Evolutionary conservation across 306 rosid species (phyloP).

Genomic region (Rubus idaeus): DNA sequence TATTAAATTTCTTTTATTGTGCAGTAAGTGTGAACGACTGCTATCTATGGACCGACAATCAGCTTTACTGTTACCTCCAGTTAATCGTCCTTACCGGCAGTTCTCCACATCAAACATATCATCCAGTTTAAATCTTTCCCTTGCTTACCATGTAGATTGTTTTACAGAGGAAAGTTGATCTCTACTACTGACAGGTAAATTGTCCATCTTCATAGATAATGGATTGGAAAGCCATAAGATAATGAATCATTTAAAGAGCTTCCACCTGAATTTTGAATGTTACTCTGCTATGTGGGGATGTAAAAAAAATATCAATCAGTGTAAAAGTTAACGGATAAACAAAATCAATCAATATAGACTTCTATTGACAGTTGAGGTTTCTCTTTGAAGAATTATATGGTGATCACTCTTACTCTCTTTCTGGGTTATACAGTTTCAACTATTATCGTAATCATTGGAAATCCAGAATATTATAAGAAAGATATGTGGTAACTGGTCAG

Average conservation of each 20-base stretch:
- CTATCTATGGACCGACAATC: conserved; percentile 67
- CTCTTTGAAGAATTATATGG: neutral
- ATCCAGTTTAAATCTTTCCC: conserved; percentile 38
- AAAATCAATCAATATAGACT: neutral
- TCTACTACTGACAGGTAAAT: conserved; percentile 3
- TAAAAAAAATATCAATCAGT: too few relatives aligned
- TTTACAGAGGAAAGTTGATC: conserved; percentile 51
- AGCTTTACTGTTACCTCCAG: conserved; percentile 65
- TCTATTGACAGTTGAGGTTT: neutral
- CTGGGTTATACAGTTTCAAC: neutral
- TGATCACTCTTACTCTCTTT: neutral
- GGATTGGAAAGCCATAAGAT: neutral
- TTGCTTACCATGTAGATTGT: conserved; percentile 72
- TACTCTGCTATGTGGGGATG: neutral
- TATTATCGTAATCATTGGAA: neutral
- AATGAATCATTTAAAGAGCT: neutral
- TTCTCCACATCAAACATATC: conserved; percentile 43
- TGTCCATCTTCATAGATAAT: neutral
- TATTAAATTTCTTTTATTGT: conserved; percentile 22
- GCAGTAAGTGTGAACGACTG: conserved; percentile 77
- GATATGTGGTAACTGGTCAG: neutral
- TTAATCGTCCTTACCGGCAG: conserved; percentile 66
- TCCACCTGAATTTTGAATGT: neutral
- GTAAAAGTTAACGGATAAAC: neutral
- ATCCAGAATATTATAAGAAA: neutral